phyloP scores from a whole-genome alignment of 345 rosid species.

The Brassica napus region DNA sequence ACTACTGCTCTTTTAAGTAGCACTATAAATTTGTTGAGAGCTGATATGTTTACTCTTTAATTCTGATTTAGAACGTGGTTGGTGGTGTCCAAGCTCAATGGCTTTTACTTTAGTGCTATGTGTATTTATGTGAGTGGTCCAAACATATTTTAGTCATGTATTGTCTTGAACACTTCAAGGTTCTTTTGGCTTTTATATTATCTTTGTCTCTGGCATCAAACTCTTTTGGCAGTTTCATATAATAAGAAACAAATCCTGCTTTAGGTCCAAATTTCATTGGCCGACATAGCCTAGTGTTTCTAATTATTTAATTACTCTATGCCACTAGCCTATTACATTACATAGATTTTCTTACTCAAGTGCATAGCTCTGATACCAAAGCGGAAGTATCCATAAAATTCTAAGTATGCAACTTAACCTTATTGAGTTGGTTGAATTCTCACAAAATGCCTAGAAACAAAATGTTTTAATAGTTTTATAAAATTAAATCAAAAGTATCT shows the following conservation, averaged over 20 bases:
- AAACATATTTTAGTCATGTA: neutral
- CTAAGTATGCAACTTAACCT: too few species aligned
- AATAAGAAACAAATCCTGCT: neutral
- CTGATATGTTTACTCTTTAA: neutral
- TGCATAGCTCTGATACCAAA: too few species aligned
- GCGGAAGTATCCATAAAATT: too few species aligned
- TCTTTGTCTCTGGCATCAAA: neutral
- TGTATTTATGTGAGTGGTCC: conserved; percentile 10
- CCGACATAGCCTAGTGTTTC: neutral
- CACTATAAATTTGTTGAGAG: neutral
- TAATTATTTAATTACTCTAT: too few species aligned
- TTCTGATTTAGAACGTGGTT: neutral
- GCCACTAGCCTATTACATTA: neutral
- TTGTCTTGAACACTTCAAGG: neutral
- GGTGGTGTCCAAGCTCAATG: neutral
- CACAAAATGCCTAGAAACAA: too few species aligned
- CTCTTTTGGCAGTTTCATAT: conserved; percentile 5
- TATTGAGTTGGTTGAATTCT: too few species aligned
- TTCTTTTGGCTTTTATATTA: neutral
- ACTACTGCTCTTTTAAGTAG: too few species aligned
- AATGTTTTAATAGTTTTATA: too few species aligned
- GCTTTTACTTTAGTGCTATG: neutral
- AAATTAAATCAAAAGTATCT: too few species aligned
- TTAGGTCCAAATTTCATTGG: neutral
- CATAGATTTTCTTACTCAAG: neutral